phyloP scores from a whole-genome alignment of 163 green algal genomes.

The Scenedesmus sp. region DNA sequence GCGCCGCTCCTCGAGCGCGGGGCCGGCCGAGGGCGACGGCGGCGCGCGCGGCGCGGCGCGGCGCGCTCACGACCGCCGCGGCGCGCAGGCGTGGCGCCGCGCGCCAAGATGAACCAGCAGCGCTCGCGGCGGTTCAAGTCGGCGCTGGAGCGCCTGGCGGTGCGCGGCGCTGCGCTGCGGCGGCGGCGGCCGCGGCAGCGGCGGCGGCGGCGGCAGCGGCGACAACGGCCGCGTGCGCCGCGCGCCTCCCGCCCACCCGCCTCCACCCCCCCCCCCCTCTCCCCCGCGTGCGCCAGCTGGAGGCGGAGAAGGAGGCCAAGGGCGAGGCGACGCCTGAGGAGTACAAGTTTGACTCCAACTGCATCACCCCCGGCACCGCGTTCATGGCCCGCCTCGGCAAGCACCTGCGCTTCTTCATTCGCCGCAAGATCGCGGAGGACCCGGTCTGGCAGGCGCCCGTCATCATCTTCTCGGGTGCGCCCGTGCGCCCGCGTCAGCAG shows the following conservation, averaged over 20 bases:
- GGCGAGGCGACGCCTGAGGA: slow-evolving; percentile 57
- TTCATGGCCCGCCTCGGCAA: slow-evolving; percentile 93
- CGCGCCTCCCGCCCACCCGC: not conserved
- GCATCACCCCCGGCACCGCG: slow-evolving; percentile 86
- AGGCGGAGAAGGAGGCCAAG: slow-evolving; percentile 57
- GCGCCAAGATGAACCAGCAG: slow-evolving; percentile 99
- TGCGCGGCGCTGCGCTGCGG: slow-evolving; percentile 25
- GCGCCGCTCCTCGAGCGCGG: too few relatives aligned
- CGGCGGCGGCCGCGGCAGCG: not conserved
- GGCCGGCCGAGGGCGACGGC: too few relatives aligned
- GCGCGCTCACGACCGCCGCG: too few relatives aligned
- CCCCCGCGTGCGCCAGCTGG: slow-evolving; percentile 44
- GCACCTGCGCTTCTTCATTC: slow-evolving; percentile 81
- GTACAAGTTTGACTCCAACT: slow-evolving; percentile 81
- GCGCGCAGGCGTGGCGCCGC: slow-evolving; percentile 84
- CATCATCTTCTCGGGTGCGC: slow-evolving; percentile 81
- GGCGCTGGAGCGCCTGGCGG: slow-evolving; percentile 65
- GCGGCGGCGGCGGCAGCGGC: not conserved
- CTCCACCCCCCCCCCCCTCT: not conserved
- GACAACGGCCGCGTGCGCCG: not conserved
- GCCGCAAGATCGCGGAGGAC: slow-evolving; percentile 87
- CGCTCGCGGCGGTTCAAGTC: slow-evolving; percentile 87
- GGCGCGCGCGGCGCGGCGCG: too few relatives aligned
- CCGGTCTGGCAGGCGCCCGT: slow-evolving; percentile 78
- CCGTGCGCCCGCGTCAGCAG: too few relatives aligned